Evolutionary conservation across 169 alveolate genomes (phyloP), one percentile per base, ranked within the genome.

Genomic region (Eimeria maxima): DNA sequence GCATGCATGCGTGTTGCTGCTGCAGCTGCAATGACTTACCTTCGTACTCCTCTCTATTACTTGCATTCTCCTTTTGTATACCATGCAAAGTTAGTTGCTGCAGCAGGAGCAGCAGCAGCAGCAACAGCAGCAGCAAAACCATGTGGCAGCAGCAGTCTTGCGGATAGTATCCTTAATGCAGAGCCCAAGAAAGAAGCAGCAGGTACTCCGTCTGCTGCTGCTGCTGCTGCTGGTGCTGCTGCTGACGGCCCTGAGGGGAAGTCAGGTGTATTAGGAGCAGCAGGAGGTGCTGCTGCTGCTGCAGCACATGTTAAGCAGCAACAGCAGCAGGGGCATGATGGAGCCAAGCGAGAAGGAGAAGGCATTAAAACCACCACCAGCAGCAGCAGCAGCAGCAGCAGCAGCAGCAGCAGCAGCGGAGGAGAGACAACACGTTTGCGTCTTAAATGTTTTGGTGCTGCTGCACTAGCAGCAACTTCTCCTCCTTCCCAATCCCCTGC

Each of bases 201-300:
- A 29, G 83, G 18, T 7, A 11, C 57, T 7, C 18, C 57, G 11
- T 5, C 5, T 50, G 18, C 57, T 50, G 57, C 57, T 50, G 57
- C 57, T 50, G 83, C 83, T 73, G 83, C 83, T 33, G 83, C 57
- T 50, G 57, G 18, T 50, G 57, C 57, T 50, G 57, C 57, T 50
- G 57, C 18, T 50, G 57, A 50, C 5, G 16, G 88, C 57, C 27
- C 16, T 10, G 20, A 27, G 45, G 88, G 2, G 8, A 18, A 57
- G 33, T 5, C 33, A 78, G 65, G 88, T 38, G 33, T 44, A 22
- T 20, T 20, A 22, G 65, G 6, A 10, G 88, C 88, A 78, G 88
- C 88, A 78, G 88, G 65, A 78, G 63, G 65, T n/a, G 20, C 57
- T n/a, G 88, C 88, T 14, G 83, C 83, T n/a, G 83, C 83, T 22